Evolutionary conservation across 2,329 filamentous ascomycete genomes (phyloP).

Genomic region (Fusarium brevicatenulatum): DNA sequence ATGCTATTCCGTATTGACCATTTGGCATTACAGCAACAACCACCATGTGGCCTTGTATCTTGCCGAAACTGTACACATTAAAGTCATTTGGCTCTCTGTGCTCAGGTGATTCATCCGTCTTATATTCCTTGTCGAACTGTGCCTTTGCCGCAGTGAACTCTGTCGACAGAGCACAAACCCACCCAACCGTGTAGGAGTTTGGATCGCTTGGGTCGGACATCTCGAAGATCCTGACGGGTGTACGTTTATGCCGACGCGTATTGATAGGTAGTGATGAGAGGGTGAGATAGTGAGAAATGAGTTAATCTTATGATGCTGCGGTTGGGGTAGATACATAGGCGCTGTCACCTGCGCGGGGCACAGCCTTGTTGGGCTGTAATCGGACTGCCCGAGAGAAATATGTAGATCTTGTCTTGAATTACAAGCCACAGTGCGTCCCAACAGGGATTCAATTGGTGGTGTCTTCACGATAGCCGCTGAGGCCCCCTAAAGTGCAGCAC

Average conservation of each 20-base stretch:
- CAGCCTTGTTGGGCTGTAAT: not conserved
- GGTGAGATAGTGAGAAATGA: too few species aligned
- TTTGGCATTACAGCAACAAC: not conserved
- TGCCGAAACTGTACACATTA: not conserved
- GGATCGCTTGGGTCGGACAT: not conserved
- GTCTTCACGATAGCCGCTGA: rapidly evolving
- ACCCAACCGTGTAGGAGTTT: rapidly evolving
- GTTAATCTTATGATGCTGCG: too few species aligned
- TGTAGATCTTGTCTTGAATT: rapidly evolving
- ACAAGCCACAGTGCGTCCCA: too few species aligned
- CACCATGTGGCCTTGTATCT: not conserved
- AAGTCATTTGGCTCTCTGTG: rapidly evolving
- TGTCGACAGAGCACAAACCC: not conserved
- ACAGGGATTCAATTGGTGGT: not conserved
- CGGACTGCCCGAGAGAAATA: not conserved
- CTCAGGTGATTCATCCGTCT: rapidly evolving
- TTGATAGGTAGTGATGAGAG: not conserved
- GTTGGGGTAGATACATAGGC: rapidly evolving
- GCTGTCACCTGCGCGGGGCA: not conserved
- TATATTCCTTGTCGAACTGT: not conserved
- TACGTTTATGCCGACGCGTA: not conserved
- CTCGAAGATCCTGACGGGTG: rapidly evolving
- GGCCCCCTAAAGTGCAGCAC: rapidly evolving
- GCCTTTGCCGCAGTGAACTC: not conserved
- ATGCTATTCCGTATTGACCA: not conserved